Conservation (phyloP, 1,139 yeast species). For the Yamadazyma conglobata region DNA sequence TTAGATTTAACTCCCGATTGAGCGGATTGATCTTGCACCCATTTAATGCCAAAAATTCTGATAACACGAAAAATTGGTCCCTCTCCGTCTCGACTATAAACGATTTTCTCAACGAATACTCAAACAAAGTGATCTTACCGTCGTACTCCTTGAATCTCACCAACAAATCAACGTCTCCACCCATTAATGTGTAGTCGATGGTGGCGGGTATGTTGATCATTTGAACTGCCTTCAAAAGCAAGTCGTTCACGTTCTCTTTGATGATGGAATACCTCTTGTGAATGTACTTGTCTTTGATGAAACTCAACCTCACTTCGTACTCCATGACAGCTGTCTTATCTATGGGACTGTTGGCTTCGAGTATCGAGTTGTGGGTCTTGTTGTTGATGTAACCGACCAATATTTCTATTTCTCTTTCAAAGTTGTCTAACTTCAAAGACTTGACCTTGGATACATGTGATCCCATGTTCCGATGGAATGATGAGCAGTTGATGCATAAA, state of each 20-base stretch:
- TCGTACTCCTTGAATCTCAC: conserved; percentile 26
- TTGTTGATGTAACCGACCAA: conserved; percentile 44
- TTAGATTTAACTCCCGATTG: conserved; percentile 28
- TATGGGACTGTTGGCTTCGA: conserved; percentile 28
- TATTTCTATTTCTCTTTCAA: conserved; percentile 38
- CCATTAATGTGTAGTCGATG: conserved; percentile 45
- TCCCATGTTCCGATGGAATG: conserved; percentile 53
- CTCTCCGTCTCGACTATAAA: conserved; percentile 24
- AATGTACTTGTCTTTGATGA: conserved; percentile 51
- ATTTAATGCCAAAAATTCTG: conserved; percentile 70
- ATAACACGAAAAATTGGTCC: conserved; percentile 52
- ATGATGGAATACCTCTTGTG: conserved; percentile 32
- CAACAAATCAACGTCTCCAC: conserved; percentile 44
- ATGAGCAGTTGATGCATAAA: conserved; percentile 80
- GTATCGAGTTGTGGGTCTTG: conserved; percentile 29
- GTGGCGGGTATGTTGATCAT: conserved; percentile 46
- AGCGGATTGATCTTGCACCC: conserved; percentile 46
- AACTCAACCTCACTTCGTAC: conserved; percentile 36
- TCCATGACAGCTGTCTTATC: conserved; percentile 32
- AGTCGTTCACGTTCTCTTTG: conserved; percentile 23
- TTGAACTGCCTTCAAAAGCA: conserved; percentile 46
- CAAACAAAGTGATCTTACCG: conserved; percentile 45
- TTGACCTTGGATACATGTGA: conserved; percentile 48
- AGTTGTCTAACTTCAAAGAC: conserved; percentile 50
- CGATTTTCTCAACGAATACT: conserved; percentile 56